Evolutionary conservation across 805 yeast genomes (phyloP), one percentile per base, ranked within the genome.

Genomic region (Kodamaea laetipori): DNA sequence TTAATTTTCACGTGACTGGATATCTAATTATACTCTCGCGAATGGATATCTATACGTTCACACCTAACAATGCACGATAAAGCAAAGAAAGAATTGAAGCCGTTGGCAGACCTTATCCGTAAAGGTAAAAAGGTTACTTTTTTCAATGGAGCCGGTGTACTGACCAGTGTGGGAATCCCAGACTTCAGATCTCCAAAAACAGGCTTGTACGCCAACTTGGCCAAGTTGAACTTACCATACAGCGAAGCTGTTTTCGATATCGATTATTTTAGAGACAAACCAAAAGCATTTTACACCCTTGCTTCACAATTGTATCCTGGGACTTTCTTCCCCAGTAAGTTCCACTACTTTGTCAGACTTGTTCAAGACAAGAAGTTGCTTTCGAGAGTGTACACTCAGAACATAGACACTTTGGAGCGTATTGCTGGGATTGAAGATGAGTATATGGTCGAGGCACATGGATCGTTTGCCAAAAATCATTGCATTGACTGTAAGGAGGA

Each of bases 231-330:
- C 26, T 68, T 92, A 38, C 98, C 98, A 4, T 90, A 80, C 60
- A 94, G 97, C 0, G 99, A 92, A 59, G 97, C 97, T 0, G 97
- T 92, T 1, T 92, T 92, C 60, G 97, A 90, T 58, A 83, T 92
- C 32, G 90, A 83, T 13, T 92, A 78, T 60, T 88, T 89, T 63
- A 67, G 74, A 36, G 71, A 84, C 44, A 76, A 78, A 41, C 98
- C 98, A 0, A 73, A 78, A 47, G 94, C 97, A 0, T 92, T 92
- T 58, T 90, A 86, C 57, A 79, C 86, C 0, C 69, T 92, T 41
- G 95, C 96, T 0, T 78, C 78, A 11, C 97, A 90, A 54, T 67
- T 92, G 39, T 88, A 83, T 55, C 99, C 99, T 0, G 95, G 96
- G 0, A 82, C 84, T 50, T 92, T 82, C 58, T 63, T 77, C 21